Conservation (phyloP, 2,329 filamentous ascomycete species). For the Neonectria ditissima region DNA sequence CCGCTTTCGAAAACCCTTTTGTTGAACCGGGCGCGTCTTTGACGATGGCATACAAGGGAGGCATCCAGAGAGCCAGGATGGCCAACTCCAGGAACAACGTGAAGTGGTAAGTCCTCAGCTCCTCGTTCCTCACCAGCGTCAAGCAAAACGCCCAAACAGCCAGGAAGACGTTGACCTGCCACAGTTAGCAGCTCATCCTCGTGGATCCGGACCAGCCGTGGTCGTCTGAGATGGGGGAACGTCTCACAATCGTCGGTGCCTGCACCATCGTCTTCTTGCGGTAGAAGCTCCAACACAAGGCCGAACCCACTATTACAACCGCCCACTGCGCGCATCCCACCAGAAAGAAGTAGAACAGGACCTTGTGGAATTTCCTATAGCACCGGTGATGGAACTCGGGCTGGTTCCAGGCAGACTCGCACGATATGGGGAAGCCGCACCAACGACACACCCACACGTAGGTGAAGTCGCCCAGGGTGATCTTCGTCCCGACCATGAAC, state of each 20-base stretch:
- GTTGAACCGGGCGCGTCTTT: slow-evolving; percentile 27
- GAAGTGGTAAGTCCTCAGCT: slow-evolving; percentile 55
- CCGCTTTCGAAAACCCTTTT: slow-evolving; percentile 27
- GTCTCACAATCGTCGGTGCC: slow-evolving; percentile 51
- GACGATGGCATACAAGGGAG: slow-evolving; percentile 43
- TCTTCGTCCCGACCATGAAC: slow-evolving; percentile 51
- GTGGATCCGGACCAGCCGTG: neutral
- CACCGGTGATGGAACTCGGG: slow-evolving; percentile 57
- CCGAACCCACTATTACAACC: slow-evolving; percentile 51
- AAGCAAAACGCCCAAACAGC: slow-evolving; percentile 51
- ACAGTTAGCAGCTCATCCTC: slow-evolving; percentile 7
- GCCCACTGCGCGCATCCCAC: slow-evolving; percentile 54
- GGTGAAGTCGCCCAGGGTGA: slow-evolving; percentile 51
- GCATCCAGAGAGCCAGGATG: slow-evolving; percentile 42
- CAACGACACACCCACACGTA: slow-evolving; percentile 57
- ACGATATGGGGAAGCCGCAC: slow-evolving; percentile 56
- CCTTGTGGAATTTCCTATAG: slow-evolving; percentile 53
- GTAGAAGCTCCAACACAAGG: slow-evolving; percentile 55
- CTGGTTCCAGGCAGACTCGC: slow-evolving; percentile 47
- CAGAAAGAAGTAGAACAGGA: slow-evolving; percentile 53
- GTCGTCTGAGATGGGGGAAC: neutral
- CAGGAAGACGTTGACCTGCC: slow-evolving; percentile 53
- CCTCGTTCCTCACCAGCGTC: slow-evolving; percentile 49
- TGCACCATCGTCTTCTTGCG: slow-evolving; percentile 47
- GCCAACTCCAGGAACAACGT: slow-evolving; percentile 51